These are phyloP conservation scores for Cydonia oblonga DNA, from an alignment of 331 rosid genomes.

Conservation along the genomic window DNA sequence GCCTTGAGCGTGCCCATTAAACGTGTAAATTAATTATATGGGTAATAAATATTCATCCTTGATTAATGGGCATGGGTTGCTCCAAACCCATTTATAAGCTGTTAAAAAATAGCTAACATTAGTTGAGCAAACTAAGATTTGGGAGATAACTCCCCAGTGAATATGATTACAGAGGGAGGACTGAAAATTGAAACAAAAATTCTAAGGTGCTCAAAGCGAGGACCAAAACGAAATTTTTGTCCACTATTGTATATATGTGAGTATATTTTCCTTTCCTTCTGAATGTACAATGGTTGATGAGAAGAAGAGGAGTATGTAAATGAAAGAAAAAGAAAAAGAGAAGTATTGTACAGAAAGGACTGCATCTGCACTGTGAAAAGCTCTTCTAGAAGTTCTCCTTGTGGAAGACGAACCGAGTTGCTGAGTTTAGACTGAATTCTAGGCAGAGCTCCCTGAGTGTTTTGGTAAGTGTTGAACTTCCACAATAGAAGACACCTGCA, in stretches of 20 bases:
- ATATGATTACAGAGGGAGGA: neutral
- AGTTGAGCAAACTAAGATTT: neutral
- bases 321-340: neutral
- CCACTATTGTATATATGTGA: neutral
- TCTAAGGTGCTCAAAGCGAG: neutral
- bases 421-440: slow-evolving; percentile 52
- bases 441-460: slow-evolving; percentile 48
- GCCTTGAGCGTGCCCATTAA: too few relatives aligned
- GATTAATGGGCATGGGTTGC: too few relatives aligned
- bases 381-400: slow-evolving; percentile 78
- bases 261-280: neutral
- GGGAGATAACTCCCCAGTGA: neutral
- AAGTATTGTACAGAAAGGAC: neutral
- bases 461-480: slow-evolving; percentile 49
- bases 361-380: neutral
- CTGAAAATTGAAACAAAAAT: neutral
- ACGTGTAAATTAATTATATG: too few relatives aligned
- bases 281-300: neutral
- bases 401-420: slow-evolving; percentile 77
- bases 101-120: neutral
- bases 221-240: neutral
- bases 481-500: slow-evolving; percentile 93
- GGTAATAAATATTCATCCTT: too few relatives aligned
- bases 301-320: neutral
- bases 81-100: neutral